phyloP scores from a whole-genome alignment of 331 rosid species.

The Pyrus hybrid region DNA sequence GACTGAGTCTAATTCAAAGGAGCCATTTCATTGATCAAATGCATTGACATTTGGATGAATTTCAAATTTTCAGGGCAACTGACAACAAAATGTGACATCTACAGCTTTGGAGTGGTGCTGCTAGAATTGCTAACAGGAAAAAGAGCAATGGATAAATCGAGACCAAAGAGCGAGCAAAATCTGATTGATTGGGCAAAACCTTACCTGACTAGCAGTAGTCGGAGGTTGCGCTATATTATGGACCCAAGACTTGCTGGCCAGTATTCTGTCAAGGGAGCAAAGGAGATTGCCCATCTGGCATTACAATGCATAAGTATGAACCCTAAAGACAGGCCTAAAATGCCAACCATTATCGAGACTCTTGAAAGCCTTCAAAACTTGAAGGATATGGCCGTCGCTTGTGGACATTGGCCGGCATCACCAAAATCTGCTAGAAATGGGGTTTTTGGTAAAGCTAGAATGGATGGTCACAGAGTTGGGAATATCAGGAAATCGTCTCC shows the following conservation, averaged over 20 bases:
- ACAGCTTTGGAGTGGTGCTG: slow-evolving; percentile 85
- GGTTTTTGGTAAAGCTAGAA: slow-evolving; percentile 33
- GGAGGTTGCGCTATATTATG: slow-evolving; percentile 56
- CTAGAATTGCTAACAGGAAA: slow-evolving; percentile 81
- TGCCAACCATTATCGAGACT: slow-evolving; percentile 61
- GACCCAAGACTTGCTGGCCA: slow-evolving; percentile 85
- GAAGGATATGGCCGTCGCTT: slow-evolving; percentile 85
- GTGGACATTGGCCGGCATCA: slow-evolving; percentile 78
- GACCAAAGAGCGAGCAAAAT: slow-evolving; percentile 74
- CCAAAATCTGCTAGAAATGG: slow-evolving; percentile 50
- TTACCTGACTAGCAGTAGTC: slow-evolving; percentile 41
- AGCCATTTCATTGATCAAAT: not conserved
- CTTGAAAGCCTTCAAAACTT: slow-evolving; percentile 61
- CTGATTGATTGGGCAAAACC: slow-evolving; percentile 94
- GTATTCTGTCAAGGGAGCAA: slow-evolving; percentile 86
- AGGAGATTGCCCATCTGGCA: slow-evolving; percentile 65
- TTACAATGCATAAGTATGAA: slow-evolving; percentile 61
- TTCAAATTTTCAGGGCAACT: slow-evolving; percentile 55
- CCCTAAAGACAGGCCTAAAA: slow-evolving; percentile 88
- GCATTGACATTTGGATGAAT: not conserved
- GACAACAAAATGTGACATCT: slow-evolving; percentile 84
- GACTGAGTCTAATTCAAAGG: too few species aligned
- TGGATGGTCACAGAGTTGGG: slow-evolving; percentile 27
- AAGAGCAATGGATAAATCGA: slow-evolving; percentile 71
- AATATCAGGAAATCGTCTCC: slow-evolving; percentile 35